Evolutionary conservation across 805 yeast genomes (phyloP), one percentile per base, ranked within the genome.

Genomic region (Ogataea glucozyma): DNA sequence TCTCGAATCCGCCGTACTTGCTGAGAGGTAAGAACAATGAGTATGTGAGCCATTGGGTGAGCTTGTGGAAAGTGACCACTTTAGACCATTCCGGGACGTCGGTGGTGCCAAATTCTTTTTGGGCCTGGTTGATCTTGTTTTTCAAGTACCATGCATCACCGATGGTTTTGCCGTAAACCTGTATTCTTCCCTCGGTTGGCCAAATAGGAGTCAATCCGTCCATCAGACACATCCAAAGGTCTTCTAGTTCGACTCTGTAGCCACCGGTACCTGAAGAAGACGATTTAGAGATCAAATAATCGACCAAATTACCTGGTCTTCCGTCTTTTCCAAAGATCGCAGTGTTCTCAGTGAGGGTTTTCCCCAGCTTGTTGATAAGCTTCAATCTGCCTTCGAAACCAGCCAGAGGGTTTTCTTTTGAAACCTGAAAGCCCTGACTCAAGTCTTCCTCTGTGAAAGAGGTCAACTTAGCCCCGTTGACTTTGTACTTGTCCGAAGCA

Each of bases 1-100:
- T 61, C 9, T 51, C 51, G 52, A 77, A 69, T 41, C 69, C 60
- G 4, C 79, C 81, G 45, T 61, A 72, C 13, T 64, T 60, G 38
- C 65, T 67, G 34, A 81, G 61, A 6, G 85, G 85, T 11, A 72
- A 69, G 14, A 81, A 56, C 38, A 81, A 58, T 1, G 86, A 81
- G 55, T 81, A 81, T 16, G 83, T 74, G 8, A 81, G 64, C 86
- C 86, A 81, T 58, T 81, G 87, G 0, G 84, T 78, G 27, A 81
- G 65, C 46, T 81, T 81, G 52, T 81, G 86, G 60, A 81, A 81
- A 2, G 85, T 80, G 13, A 78, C 78, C 35, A 80, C 72, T 32
- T 64, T 63, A 13, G 65, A 61, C 49, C 65, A 48, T 27, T 69
- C 73, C n/a, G 62, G 65, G 9, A 58, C 46, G 6, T 54, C 57